Conservation (phyloP, 225 moss, liverwort and hornwort species). For the Ulota crispa region DNA sequence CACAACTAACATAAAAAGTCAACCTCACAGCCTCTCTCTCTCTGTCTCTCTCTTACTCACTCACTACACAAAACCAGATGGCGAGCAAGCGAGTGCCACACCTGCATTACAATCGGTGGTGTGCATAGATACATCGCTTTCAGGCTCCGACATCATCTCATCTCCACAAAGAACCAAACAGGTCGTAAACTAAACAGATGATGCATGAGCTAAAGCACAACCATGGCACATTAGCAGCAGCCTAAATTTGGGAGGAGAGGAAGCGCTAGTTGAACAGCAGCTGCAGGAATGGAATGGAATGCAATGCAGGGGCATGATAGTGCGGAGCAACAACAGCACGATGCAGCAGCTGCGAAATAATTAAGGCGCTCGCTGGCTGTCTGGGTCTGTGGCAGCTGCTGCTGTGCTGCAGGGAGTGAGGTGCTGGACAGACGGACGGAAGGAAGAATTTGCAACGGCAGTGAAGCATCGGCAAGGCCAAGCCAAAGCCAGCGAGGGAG, state of each 20-base stretch:
- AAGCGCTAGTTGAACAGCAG: background rate
- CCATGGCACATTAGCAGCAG: background rate
- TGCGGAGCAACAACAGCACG: background rate
- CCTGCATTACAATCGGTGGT: background rate
- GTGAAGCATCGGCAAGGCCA: background rate
- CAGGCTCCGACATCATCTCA: background rate
- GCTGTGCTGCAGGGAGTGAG: background rate
- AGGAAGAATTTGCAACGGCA: conserved; percentile 18
- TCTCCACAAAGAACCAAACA: background rate
- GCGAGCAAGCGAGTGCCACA: background rate
- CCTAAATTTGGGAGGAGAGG: background rate
- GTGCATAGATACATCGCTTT: conserved; percentile 4
- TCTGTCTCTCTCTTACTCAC: background rate
- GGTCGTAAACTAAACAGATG: background rate
- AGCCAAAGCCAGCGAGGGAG: background rate
- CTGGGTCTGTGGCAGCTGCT: background rate
- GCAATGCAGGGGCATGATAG: background rate
- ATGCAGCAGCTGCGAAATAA: conserved; percentile 12
- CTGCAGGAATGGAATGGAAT: background rate
- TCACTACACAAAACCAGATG: background rate
- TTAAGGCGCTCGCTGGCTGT: conserved; percentile 12
- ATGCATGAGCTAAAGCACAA: conserved; percentile 9
- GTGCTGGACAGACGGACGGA: background rate
- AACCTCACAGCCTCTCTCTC: background rate
- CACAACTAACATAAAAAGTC: background rate